A percentile compares a stretch with the other conserved stretches of the same genome.
phyloP scores from a whole-genome alignment of 2,329 filamentous ascomycete genomes.

The Cladosporium phlei region DNA sequence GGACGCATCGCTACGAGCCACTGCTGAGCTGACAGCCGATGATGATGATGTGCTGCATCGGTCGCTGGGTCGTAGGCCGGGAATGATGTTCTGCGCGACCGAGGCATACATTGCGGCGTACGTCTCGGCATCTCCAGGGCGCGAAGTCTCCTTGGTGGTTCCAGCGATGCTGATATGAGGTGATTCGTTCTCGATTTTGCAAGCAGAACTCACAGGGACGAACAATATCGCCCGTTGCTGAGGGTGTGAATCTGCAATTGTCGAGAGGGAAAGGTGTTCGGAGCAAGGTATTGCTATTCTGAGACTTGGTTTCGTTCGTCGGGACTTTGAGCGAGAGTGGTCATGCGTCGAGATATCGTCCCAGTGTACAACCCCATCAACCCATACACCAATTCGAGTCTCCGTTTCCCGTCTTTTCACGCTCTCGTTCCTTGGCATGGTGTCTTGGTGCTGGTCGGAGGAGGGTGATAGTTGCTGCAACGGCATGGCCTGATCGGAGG shows the following conservation, averaged over 20 bases:
- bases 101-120: too few relatives aligned
- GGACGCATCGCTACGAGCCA: constrained; percentile 32
- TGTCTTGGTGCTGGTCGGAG: not conserved
- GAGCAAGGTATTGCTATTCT: too few relatives aligned
- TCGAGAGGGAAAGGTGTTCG: too few relatives aligned
- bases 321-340: too few relatives aligned
- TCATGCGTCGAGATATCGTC: constrained; percentile 27
- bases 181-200: not conserved
- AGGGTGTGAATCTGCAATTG: too few relatives aligned
- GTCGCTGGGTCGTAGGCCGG: too few relatives aligned
- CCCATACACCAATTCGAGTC: constrained; percentile 40
- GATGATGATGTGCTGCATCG: too few relatives aligned
- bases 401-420: constrained; percentile 27
- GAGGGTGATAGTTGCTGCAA: not conserved
- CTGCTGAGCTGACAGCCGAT: constrained; percentile 31
- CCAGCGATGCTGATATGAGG: not conserved
- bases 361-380: constrained; percentile 42
- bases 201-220: not conserved
- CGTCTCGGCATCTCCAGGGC: too few relatives aligned
- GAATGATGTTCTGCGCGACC: too few relatives aligned
- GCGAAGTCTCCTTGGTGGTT: too few relatives aligned
- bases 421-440: constrained; percentile 8
- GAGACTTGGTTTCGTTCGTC: not conserved
- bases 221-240: not conserved
- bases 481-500: constrained; percentile 14